Evolutionary conservation across 2,329 filamentous ascomycete species (phyloP), one percentile per base, ranked within the genome.

Genomic region (Xylariaceae sp.): DNA sequence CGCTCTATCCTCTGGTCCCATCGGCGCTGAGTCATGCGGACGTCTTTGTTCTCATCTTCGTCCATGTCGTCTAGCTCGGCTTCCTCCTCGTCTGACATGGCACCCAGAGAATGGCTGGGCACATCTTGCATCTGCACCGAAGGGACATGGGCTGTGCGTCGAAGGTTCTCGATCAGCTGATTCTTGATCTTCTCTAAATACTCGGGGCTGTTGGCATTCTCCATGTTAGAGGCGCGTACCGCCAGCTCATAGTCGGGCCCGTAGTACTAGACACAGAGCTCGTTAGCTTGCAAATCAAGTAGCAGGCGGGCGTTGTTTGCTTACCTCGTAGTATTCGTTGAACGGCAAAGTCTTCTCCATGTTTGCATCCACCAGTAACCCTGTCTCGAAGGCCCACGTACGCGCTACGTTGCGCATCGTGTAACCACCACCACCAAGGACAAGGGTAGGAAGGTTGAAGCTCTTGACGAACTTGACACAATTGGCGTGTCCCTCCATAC

Each of bases 341-440:
- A 91, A 97, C 1, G 93, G 93, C 39, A 97, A 78, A n/a, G 89
- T 86, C 5, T 87, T 80, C 11, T 84, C 80, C 80, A 97, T 89
- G 31, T 89, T 81, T 54, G 92, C 84, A 28, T 89, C 89, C 17
- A 97, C 89, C 9, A 97, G 80, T 53, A 91, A 81, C 59, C 93
- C 93, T 1, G 94, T 99, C 73, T 99, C 94, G 69, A 93, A 96
- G 6, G 92, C 92, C 94, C 94, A 99, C 5, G 93, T 94, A 45
- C 94, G 88, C 16, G 94, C 93, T 11, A 99, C 94, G 60, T 99
- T 99, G 57, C 94, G 87, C 71, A 96, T 95, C 1, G 94, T 99
- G 73, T 99, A 99, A 44, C 94, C 94, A 58, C 94, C 94, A 14
- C 94, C 94, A 31, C 94, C 94, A 16, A 99, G 84, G 17, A 99